Conservation (phyloP, 306 rosid species). For the Medicago arabica region DNA sequence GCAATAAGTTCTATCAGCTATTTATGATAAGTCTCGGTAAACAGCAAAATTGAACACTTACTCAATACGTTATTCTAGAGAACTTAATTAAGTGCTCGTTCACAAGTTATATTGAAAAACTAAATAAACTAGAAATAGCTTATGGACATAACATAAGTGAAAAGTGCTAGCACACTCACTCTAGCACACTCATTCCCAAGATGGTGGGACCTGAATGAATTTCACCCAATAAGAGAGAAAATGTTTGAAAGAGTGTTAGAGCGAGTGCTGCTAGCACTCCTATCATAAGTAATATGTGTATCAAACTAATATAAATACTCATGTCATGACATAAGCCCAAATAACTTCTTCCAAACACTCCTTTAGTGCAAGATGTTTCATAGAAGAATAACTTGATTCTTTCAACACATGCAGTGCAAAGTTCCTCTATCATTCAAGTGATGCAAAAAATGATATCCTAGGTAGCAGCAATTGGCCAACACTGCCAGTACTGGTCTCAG, state of each 20-base stretch:
- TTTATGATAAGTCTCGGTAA: background rate
- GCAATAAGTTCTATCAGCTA: background rate
- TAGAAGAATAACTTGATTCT: slow-evolving; percentile 6
- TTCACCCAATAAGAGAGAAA: too few relatives aligned
- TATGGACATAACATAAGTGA: background rate
- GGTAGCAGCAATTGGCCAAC: slow-evolving; percentile 7
- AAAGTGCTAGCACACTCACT: too few relatives aligned
- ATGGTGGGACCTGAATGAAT: too few relatives aligned
- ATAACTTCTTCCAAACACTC: background rate
- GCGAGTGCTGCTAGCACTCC: too few relatives aligned
- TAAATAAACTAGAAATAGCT: background rate
- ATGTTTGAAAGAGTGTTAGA: too few relatives aligned
- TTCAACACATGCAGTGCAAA: background rate
- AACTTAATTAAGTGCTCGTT: background rate
- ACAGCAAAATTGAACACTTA: background rate
- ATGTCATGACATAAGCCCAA: slow-evolving; percentile 5
- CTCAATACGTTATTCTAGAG: background rate
- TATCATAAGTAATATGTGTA: background rate
- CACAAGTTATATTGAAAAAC: background rate
- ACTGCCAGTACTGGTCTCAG: background rate
- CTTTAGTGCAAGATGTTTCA: slow-evolving; percentile 14
- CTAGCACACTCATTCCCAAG: too few relatives aligned
- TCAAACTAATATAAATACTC: background rate
- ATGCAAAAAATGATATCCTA: slow-evolving; percentile 1
- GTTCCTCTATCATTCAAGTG: slow-evolving; percentile 12